Percentiles rank a stretch among this genome's conserved stretches.
Conservation (phyloP, 192 early-diverging fungal species). For the Podila minutissima region DNA sequence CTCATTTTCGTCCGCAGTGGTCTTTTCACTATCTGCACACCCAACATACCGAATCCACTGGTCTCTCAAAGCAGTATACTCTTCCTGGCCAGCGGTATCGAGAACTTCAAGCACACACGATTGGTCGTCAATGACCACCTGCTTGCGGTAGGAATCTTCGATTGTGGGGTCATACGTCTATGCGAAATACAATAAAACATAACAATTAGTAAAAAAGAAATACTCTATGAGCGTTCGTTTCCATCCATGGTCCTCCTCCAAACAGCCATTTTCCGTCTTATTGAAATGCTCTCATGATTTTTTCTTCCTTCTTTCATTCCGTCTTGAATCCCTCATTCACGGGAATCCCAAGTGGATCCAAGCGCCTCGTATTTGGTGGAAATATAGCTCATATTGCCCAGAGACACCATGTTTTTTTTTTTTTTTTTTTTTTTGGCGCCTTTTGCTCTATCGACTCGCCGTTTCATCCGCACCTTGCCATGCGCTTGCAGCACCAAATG, state of each 20-base stretch:
- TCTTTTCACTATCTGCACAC: neutral
- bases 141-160: conserved; percentile 98
- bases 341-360: neutral
- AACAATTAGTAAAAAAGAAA: neutral
- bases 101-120: conserved; percentile 97
- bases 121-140: conserved; percentile 96
- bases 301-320: neutral
- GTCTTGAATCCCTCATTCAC: neutral
- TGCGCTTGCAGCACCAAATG: too few relatives aligned
- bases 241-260: neutral
- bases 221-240: neutral
- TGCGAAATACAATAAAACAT: conserved; percentile 47
- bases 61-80: conserved; percentile 83
- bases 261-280: neutral
- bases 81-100: conserved; percentile 94
- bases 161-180: conserved; percentile 99
- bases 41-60: conserved; percentile 77
- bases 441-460: too few relatives aligned
- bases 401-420: neutral
- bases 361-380: neutral
- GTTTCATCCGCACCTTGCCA: too few relatives aligned
- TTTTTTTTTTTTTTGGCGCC: too few relatives aligned
- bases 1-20: neutral
- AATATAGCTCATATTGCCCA: neutral
- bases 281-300: neutral